Conservation (phyloP, 2,329 filamentous ascomycete genomes). For the Samsoniella hepiali region DNA sequence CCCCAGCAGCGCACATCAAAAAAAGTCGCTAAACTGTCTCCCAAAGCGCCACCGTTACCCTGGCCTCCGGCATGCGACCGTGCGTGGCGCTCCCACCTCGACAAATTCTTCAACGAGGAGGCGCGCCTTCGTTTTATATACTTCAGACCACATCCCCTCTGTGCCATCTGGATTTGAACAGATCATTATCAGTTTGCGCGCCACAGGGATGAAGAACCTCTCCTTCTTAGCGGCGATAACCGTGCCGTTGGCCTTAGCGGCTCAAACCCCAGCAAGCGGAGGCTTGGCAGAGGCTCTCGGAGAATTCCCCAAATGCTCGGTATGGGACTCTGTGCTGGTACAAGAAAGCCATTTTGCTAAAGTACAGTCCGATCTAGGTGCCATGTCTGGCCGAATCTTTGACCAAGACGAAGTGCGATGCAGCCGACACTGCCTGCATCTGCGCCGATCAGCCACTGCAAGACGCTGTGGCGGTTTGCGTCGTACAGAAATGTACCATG, state of each 20-base stretch:
- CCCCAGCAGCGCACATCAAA: neutral
- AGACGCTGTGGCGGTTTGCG: slow-evolving; percentile 2
- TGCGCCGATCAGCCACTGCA: slow-evolving; percentile 11
- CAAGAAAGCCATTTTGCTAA: neutral
- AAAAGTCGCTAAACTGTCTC: neutral
- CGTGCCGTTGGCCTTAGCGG: neutral
- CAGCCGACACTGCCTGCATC: slow-evolving; percentile 5
- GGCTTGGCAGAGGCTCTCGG: slow-evolving; percentile 6
- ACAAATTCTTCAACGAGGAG: neutral
- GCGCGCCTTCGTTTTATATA: neutral
- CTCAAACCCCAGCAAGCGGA: slow-evolving; percentile 1
- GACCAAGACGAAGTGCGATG: neutral
- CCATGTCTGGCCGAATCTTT: neutral
- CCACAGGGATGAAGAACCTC: neutral
- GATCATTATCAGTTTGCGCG: too few species aligned
- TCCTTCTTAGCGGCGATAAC: neutral
- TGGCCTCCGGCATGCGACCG: neutral
- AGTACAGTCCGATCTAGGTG: neutral
- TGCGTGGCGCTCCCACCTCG: neutral
- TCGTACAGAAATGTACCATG: neutral
- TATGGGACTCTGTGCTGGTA: neutral
- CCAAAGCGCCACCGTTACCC: slow-evolving; percentile 3
- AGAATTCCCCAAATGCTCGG: slow-evolving; percentile 12
- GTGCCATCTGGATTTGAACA: neutral
- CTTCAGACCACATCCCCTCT: neutral